phyloP scores from a whole-genome alignment of 352 stramenopile species.

The Phytophthora pinifolia region DNA sequence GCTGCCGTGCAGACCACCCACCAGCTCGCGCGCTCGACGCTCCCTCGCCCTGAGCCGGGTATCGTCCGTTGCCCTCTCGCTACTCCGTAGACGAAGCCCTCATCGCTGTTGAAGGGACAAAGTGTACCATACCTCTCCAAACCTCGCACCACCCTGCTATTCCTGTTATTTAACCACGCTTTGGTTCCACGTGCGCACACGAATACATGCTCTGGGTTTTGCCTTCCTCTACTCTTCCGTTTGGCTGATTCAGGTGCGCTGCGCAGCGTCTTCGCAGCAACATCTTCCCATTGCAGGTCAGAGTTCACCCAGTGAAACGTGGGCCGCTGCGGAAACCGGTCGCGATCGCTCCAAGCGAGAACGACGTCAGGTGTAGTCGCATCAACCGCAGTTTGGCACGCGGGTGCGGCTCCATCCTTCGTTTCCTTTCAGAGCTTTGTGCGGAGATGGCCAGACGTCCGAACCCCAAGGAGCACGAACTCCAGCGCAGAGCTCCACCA shows the following conservation, averaged over 20 bases:
- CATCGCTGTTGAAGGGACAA: slow-evolving; percentile 20
- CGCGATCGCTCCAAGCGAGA: not conserved
- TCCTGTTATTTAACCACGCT: slow-evolving; percentile 39
- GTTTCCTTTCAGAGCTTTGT: slow-evolving; percentile 11
- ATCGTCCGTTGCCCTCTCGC: slow-evolving; percentile 21
- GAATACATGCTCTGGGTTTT: slow-evolving; percentile 33
- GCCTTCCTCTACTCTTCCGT: slow-evolving; percentile 12
- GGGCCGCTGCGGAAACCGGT: not conserved
- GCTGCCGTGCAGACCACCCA: slow-evolving; percentile 12
- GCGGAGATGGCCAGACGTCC: slow-evolving; percentile 15
- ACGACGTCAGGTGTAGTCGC: not conserved
- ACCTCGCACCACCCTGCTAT: slow-evolving; percentile 22
- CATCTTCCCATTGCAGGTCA: slow-evolving; percentile 7
- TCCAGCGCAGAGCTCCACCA: not conserved
- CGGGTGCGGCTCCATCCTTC: not conserved
- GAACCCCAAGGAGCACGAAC: slow-evolving; percentile 6
- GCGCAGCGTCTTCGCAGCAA: not conserved
- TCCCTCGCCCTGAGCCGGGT: slow-evolving; percentile 6
- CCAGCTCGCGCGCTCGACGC: slow-evolving; percentile 7
- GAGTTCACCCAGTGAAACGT: slow-evolving; percentile 13
- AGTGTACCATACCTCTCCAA: slow-evolving; percentile 37
- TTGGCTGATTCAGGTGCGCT: not conserved
- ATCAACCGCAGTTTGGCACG: not conserved
- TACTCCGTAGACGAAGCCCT: slow-evolving; percentile 25
- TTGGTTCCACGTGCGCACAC: slow-evolving; percentile 28